Percentiles rank a stretch among this genome's conserved stretches.
Evolutionary conservation across 2,329 filamentous ascomycete genomes (phyloP).

Genomic region (Lachnellula subtilissima): DNA sequence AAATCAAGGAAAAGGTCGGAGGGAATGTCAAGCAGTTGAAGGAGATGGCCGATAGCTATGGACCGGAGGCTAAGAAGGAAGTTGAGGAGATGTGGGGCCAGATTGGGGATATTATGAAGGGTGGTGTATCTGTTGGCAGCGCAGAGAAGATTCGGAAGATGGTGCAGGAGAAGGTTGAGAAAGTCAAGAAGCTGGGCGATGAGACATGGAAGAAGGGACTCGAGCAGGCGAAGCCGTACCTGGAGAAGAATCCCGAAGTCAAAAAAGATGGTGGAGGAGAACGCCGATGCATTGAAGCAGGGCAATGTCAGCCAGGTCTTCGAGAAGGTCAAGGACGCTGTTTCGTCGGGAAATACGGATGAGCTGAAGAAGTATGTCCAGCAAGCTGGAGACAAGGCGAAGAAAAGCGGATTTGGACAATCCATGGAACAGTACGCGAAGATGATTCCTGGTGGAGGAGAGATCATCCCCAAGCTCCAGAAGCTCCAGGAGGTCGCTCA

Average conservation of each 20-base stretch:
- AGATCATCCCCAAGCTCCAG: slow-evolving; percentile 61
- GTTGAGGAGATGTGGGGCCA: slow-evolving; percentile 67
- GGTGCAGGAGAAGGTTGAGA: slow-evolving; percentile 64
- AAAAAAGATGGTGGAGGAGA: slow-evolving; percentile 69
- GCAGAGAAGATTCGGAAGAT: slow-evolving; percentile 55
- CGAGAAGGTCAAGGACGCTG: slow-evolving; percentile 55
- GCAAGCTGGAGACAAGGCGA: slow-evolving; percentile 53
- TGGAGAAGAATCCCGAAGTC: slow-evolving; percentile 72
- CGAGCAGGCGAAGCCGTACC: slow-evolving; percentile 64
- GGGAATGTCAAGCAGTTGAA: slow-evolving; percentile 64
- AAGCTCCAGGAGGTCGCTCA: slow-evolving; percentile 60
- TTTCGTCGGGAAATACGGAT: slow-evolving; percentile 55
- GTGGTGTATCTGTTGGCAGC: slow-evolving; percentile 51
- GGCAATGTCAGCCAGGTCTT: slow-evolving; percentile 63
- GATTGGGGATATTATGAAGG: slow-evolving; percentile 57
- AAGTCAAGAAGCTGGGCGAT: slow-evolving; percentile 63
- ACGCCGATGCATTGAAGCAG: slow-evolving; percentile 61
- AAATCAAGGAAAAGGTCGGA: slow-evolving; percentile 67
- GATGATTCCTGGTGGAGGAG: slow-evolving; percentile 58
- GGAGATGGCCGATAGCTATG: slow-evolving; percentile 63
- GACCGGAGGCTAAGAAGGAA: slow-evolving; percentile 72
- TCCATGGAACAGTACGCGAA: slow-evolving; percentile 54
- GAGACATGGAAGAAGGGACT: slow-evolving; percentile 68
- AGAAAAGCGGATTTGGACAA: slow-evolving; percentile 39
- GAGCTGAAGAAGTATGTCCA: slow-evolving; percentile 58